A percentile compares a stretch with the other conserved stretches of the same genome.
phyloP scores from a whole-genome alignment of 495 filamentous ascomycete genomes.

The Opeltia flavorubescens region DNA sequence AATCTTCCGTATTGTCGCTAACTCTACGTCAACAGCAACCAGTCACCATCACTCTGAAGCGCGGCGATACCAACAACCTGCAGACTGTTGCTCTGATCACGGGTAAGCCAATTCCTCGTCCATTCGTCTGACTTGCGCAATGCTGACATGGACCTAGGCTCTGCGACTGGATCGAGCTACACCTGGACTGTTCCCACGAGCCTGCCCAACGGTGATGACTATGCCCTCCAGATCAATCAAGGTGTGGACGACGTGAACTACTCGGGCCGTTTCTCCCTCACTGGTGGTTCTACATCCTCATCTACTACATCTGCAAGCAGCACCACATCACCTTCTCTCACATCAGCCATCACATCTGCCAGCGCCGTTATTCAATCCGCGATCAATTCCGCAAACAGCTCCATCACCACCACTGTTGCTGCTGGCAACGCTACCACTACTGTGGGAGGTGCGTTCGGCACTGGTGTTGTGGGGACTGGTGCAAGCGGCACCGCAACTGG shows the following conservation, averaged over 20 bases:
- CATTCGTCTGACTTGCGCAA: neutral
- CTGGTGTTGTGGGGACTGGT: neutral
- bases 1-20: neutral
- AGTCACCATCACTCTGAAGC: slow-evolving; percentile 30
- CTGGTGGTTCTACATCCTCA: slow-evolving; percentile 13
- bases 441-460: neutral
- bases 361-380: slow-evolving; percentile 1
- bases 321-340: neutral
- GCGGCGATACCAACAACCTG: slow-evolving; percentile 26
- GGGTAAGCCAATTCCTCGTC: neutral
- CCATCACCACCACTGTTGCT: neutral
- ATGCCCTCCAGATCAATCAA: slow-evolving; percentile 34
- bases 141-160: neutral
- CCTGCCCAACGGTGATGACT: slow-evolving; percentile 26
- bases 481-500: slow-evolving; percentile 1
- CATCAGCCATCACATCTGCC: neutral
- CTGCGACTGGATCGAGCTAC: slow-evolving; percentile 24
- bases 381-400: neutral
- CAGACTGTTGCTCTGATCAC: slow-evolving; percentile 28
- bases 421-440: slow-evolving; percentile 5
- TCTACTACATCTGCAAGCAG: slow-evolving; percentile 3
- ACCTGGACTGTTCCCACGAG: slow-evolving; percentile 28
- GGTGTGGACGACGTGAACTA: slow-evolving; percentile 27
- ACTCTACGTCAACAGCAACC: slow-evolving; percentile 15
- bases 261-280: slow-evolving; percentile 24